Percentiles rank a stretch among this genome's conserved stretches.
phyloP scores from a whole-genome alignment of 148 eudicot species.

The Arctostaphylos glauca region DNA sequence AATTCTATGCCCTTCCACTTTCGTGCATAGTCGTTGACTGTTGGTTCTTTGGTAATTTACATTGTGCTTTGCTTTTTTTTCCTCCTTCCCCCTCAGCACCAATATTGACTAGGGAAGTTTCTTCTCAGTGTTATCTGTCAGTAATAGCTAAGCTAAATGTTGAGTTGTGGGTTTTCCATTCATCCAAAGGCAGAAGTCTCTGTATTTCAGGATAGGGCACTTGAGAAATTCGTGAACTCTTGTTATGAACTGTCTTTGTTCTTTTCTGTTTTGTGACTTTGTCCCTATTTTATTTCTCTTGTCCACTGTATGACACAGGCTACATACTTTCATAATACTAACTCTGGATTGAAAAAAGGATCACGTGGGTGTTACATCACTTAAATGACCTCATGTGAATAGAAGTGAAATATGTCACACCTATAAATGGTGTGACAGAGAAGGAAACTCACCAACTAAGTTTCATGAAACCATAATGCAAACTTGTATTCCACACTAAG shows the following conservation, averaged over 20 bases:
- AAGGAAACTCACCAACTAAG: neutral
- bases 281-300: neutral
- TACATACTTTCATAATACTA: neutral
- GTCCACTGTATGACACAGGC: neutral
- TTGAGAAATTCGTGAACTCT: neutral
- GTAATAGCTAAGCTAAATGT: neutral
- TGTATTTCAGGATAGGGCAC: neutral
- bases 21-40: neutral
- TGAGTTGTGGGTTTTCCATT: conserved; percentile 5
- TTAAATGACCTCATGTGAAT: neutral
- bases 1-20: neutral
- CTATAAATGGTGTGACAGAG: neutral
- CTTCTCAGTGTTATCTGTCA: neutral
- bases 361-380: neutral
- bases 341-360: neutral
- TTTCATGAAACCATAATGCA: neutral
- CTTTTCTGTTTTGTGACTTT: neutral
- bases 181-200: neutral
- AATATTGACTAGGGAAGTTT: neutral
- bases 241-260: neutral
- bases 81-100: neutral
- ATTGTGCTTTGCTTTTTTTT: neutral
- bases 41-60: neutral
- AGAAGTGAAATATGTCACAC: neutral
- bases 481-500: neutral